These are phyloP conservation scores for Thielaviopsis musarum DNA, from an alignment of 2,329 filamentous ascomycete species.

Conservation along the genomic window DNA sequence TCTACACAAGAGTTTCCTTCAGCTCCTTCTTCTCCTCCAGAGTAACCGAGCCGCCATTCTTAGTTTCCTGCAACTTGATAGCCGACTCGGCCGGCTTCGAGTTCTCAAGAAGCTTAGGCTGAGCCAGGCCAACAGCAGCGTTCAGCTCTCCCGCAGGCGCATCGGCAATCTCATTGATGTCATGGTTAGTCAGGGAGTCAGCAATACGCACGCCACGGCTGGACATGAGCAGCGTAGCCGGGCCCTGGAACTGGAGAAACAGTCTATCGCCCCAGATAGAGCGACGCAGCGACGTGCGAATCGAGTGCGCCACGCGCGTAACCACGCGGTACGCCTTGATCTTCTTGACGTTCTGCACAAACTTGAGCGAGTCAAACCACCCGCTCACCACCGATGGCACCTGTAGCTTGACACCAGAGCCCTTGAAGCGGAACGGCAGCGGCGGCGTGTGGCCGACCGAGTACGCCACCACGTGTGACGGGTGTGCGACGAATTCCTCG, in stretches of 20 bases:
- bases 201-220: constrained; percentile 65
- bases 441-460: constrained; percentile 58
- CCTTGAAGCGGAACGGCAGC: constrained; percentile 71
- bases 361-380: constrained; percentile 52
- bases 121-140: constrained; percentile 32
- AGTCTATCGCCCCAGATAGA: constrained; percentile 89
- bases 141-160: constrained; percentile 54
- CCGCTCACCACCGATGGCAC: constrained; percentile 49
- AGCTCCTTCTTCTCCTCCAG: constrained; percentile 44
- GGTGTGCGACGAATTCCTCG: constrained; percentile 83
- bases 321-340: constrained; percentile 57
- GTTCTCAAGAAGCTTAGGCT: constrained; percentile 18
- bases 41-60: constrained; percentile 46
- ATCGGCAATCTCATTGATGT: constrained; percentile 84
- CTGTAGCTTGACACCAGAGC: constrained; percentile 56
- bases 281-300: constrained; percentile 62
- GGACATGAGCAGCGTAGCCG: constrained; percentile 71
- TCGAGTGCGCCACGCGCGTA: constrained; percentile 43
- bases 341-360: constrained; percentile 54
- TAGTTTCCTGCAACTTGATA: constrained; percentile 39
- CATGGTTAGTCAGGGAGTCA: constrained; percentile 58
- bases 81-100: constrained; percentile 18
- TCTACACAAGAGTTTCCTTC: constrained; percentile 34
- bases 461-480: constrained; percentile 84
- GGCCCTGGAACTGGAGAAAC: constrained; percentile 80